Evolutionary conservation across 2,329 filamentous ascomycete species (phyloP), one percentile per base, ranked within the genome.

Genomic region (Byssothecium circinans): DNA sequence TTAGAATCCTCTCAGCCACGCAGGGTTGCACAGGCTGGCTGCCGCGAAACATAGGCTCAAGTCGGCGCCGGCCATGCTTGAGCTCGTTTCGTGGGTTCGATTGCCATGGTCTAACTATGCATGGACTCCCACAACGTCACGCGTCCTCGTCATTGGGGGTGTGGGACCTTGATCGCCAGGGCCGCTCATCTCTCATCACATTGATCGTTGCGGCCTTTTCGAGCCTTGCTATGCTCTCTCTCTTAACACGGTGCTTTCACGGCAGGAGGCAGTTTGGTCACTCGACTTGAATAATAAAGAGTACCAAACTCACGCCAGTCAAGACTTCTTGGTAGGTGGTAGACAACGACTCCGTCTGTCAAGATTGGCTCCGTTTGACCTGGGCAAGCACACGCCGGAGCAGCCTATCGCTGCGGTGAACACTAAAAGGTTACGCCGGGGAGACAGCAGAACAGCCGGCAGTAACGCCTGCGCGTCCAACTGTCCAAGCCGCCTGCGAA

Each of bases 61-160:
- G 39, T 44, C 47, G 14, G 38, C 46, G 44, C 56, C 41, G 41
- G 53, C 44, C 45, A 34, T 34, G 48, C 47, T 47, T 52, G 45
- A 42, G 39, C 50, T 36, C 48, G 45, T n/a, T n/a, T n/a, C n/a
- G n/a, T n/a, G 52, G 47, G 49, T 37, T 52, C 46, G 61, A 68
- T 67, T 54, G 54, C 49, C 63, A 43, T 60, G 30, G 50, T 33
- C 58, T 47, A 65, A 49, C 59, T 58, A 50, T 49, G 50, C 40
- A 56, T 8, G 52, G 49, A 32, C 49, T 22, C 41, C 50, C 35
- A 49, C 56, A 64, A 60, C 65, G 64, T 70, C 67, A 70, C 63
- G 60, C 64, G 61, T 58, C 41, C 56, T 52, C 41, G 35, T 47
- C 36, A 58, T 57, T 60, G 54, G 56, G 23, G 23, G 10, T 25